phyloP scores from a whole-genome alignment of 257 asterid species.

The Ajuga chamaepitys region DNA sequence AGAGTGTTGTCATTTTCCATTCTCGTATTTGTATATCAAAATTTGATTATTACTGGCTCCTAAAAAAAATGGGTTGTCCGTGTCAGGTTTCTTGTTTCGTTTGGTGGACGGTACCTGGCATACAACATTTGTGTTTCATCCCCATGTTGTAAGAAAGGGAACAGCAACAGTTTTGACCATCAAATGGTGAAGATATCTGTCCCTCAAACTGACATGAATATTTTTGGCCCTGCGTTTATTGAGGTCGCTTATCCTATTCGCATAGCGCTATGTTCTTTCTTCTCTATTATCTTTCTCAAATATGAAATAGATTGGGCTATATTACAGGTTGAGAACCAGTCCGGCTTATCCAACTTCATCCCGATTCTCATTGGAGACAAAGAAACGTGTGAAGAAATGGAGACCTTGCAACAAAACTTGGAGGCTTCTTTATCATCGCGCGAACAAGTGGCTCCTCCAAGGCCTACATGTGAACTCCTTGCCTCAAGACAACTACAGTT shows the following conservation, averaged over 20 bases:
- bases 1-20: background rate
- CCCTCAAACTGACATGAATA: conserved; percentile 45
- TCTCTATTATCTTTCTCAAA: background rate
- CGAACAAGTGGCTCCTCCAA: conserved; percentile 17
- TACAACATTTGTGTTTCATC: conserved; percentile 45
- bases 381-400: conserved; percentile 78
- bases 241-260: conserved; percentile 37
- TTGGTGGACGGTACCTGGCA: conserved; percentile 64
- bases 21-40: background rate
- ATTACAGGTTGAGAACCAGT: conserved; percentile 87
- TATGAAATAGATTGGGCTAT: background rate
- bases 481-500: conserved; percentile 34
- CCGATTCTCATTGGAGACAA: conserved; percentile 77
- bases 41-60: background rate
- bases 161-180: conserved; percentile 36
- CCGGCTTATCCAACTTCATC: conserved; percentile 87
- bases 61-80: background rate
- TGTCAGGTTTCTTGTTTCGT: conserved; percentile 77
- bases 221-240: conserved; percentile 77
- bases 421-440: conserved; percentile 22
- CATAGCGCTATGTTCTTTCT: background rate
- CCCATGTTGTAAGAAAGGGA: conserved; percentile 34
- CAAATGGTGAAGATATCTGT: conserved; percentile 61
- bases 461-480: conserved; percentile 38
- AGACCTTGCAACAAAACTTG: conserved; percentile 41